Base-by-base conservation (phyloP, 129 eudicot genomes). In the Centella asiatica region DNA sequence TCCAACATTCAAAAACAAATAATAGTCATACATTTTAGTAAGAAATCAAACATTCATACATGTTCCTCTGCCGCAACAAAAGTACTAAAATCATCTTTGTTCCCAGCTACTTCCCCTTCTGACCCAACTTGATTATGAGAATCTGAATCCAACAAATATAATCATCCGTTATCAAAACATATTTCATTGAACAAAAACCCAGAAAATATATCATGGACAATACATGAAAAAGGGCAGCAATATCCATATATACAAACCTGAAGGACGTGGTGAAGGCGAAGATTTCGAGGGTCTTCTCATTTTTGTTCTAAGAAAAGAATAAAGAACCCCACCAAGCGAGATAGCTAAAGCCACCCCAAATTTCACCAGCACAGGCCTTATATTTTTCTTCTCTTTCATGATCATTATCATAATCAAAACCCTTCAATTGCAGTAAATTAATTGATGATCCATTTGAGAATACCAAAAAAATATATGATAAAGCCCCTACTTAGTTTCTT, bases 251-350 rank as follows among this genome's bases (percentile, higher is more conserved):
- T 6, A 13, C 4, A 32, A 53, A 11, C 83, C 87, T 73, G 77
- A 47, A 59, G 76, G 63, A 31, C 57, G 19, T 6, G 22, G 53
- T 8, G 80, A 62, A 33, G 56, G 70, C 22, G 69, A 57, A 23
- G 81, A 63, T 67, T 44, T 51, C 52, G 84, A 62, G 45, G 67
- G 77, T 75, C 64, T 77, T 24, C 55, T 55, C 47, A 78, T 66
- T 73, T 73, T 84, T 65, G 64, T 77, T 57, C 80, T 61, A 17
- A 84, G 18, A 60, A 76, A 29, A 22, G 88, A 63, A 69, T 63
- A 87, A 12, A 82, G 32, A 74, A 82, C 60, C 17, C 95, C 99
- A 69, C 96, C 96, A 47, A 87, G 60, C 12, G 96, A 81, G 60
- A 87, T 12, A 3, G 82, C 95, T 23, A 87, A 57, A 67, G 85